Evolutionary conservation across 78 protist species (phyloP).

Genomic region (Isochrysis galbana): DNA sequence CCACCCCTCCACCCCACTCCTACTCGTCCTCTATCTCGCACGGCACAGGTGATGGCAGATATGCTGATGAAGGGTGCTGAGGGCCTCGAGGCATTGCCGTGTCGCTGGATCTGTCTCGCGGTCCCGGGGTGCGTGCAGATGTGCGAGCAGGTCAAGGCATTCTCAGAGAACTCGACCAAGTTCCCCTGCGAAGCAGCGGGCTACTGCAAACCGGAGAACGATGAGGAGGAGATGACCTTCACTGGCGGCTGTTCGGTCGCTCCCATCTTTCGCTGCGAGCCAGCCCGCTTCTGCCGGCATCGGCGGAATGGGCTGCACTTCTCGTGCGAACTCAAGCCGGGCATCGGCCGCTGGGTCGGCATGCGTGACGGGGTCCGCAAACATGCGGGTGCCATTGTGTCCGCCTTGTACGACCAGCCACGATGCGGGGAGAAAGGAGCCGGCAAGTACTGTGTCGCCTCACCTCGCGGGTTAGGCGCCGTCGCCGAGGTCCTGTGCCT

Average conservation of each 20-base stretch:
- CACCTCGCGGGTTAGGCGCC: not conserved
- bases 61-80: not conserved
- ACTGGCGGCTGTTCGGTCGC: not conserved
- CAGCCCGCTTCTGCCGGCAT: not conserved
- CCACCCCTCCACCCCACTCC: too few species aligned
- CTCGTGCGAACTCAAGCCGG: not conserved
- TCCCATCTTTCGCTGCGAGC: not conserved
- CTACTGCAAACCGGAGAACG: not conserved
- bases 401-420: not conserved
- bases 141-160: not conserved
- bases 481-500: not conserved
- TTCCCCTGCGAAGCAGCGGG: not conserved
- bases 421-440: not conserved
- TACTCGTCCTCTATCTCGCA: too few species aligned
- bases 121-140: not conserved
- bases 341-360: not conserved
- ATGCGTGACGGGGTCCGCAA: not conserved
- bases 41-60: not conserved
- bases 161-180: not conserved
- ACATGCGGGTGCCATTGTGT: not conserved
- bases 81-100: not conserved
- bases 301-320: not conserved
- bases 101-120: not conserved
- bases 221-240: not conserved
- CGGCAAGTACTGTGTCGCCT: not conserved